Percentiles rank a stretch among this genome's conserved stretches.
These are phyloP conservation scores for Nissolia schottii DNA, from an alignment of 306 rosid genomes.

Conservation along the genomic window DNA sequence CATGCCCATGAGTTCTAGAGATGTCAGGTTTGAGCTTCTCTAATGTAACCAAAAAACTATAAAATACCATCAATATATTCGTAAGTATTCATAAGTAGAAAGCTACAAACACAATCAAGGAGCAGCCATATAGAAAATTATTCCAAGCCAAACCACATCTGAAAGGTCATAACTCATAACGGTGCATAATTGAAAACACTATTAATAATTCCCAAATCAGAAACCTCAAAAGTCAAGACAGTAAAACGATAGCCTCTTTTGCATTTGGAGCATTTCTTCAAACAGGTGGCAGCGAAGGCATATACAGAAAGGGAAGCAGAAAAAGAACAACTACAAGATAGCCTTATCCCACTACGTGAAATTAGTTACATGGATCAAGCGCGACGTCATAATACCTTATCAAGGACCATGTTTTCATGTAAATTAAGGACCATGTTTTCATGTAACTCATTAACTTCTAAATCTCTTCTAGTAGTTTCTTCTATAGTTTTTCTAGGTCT, in stretches of 20 bases:
- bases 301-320: neutral
- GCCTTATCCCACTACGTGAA: no score
- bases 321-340: no score
- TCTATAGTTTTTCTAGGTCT: no score
- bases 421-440: no score
- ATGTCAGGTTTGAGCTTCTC: no score
- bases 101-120: neutral
- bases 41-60: neutral
- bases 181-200: neutral
- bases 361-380: no score
- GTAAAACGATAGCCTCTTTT: neutral
- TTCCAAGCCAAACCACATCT: neutral
- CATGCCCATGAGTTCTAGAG: no score
- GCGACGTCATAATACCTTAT: no score
- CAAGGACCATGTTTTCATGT: no score
- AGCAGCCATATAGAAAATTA: neutral
- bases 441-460: no score
- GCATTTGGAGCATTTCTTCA: constrained; percentile 22
- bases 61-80: neutral
- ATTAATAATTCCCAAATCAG: neutral
- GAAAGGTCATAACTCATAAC: neutral
- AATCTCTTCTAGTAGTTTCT: no score
- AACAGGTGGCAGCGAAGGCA: neutral
- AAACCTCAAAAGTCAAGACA: neutral
- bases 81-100: neutral